Conservation (phyloP, 345 rosid species). For the Eutrema heterophyllum region DNA sequence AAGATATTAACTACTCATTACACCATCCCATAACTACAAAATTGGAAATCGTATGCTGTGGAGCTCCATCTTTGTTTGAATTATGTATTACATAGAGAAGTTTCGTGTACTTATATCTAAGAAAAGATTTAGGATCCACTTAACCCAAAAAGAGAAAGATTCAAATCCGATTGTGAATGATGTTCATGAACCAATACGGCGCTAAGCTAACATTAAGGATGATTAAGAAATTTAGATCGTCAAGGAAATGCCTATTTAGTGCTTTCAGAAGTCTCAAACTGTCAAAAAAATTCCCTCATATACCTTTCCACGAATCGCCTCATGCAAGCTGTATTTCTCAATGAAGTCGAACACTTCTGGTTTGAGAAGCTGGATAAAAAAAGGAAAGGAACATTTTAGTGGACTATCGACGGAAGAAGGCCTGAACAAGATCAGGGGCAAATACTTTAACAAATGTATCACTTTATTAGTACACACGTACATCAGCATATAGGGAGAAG, state of each 20-base stretch:
- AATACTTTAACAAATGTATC: not conserved
- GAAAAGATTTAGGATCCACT: not conserved
- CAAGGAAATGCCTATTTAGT: slow-evolving; percentile 1
- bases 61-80: slow-evolving; percentile 1
- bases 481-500: slow-evolving; percentile 91
- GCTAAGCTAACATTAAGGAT: slow-evolving; percentile 1
- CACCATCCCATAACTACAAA: slow-evolving; percentile 2
- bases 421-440: not conserved
- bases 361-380: slow-evolving; percentile 79
- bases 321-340: slow-evolving; percentile 81
- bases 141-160: not conserved
- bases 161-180: not conserved
- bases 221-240: not conserved
- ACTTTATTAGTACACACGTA: slow-evolving; percentile 42
- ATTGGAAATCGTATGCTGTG: not conserved
- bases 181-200: not conserved
- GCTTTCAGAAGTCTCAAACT: slow-evolving; percentile 10
- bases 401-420: not conserved
- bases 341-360: slow-evolving; percentile 82
- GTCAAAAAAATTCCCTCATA: slow-evolving; percentile 4
- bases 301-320: slow-evolving; percentile 91
- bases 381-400: slow-evolving; percentile 10
- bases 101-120: not conserved
- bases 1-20: not conserved
- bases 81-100: not conserved